A percentile compares a stretch with the other conserved stretches of the same genome.
These are phyloP conservation scores for Malus sieversii DNA, from an alignment of 306 rosid genomes.

Conservation along the genomic window DNA sequence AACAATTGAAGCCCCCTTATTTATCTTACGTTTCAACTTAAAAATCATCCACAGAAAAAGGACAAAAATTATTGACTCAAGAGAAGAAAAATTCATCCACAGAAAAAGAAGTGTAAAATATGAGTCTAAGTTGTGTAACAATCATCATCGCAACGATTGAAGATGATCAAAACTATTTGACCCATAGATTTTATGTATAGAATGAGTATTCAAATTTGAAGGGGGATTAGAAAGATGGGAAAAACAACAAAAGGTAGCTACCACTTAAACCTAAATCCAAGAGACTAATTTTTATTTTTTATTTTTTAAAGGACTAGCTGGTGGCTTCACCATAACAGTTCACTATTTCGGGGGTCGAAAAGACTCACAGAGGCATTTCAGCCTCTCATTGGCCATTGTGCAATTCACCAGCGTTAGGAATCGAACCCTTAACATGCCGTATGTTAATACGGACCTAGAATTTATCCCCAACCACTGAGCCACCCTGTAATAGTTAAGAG, in stretches of 20 bases:
- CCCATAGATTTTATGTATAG: neutral
- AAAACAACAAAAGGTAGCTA: neutral
- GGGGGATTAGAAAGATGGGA: neutral
- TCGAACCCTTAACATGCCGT: too few relatives aligned
- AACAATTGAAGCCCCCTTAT: too few relatives aligned
- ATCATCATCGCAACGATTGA: neutral
- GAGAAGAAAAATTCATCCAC: too few relatives aligned
- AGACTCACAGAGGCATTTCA: too few relatives aligned
- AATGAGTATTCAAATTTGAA: neutral
- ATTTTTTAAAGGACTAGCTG: too few relatives aligned
- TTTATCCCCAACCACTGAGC: too few relatives aligned
- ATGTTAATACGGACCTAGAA: too few relatives aligned
- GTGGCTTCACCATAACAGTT: too few relatives aligned
- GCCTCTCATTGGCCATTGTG: too few relatives aligned
- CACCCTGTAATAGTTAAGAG: neutral
- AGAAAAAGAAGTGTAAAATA: neutral
- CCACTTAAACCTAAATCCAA: neutral
- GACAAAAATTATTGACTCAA: too few relatives aligned
- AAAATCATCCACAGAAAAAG: neutral
- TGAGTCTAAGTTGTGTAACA: neutral
- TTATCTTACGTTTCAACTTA: too few relatives aligned
- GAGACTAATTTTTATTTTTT: neutral
- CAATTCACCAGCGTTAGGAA: accelerated
- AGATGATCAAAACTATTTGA: neutral
- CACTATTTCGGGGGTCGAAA: too few relatives aligned